phyloP scores from a whole-genome alignment of 495 filamentous ascomycete genomes.

The Hypoxylon fragiforme region DNA sequence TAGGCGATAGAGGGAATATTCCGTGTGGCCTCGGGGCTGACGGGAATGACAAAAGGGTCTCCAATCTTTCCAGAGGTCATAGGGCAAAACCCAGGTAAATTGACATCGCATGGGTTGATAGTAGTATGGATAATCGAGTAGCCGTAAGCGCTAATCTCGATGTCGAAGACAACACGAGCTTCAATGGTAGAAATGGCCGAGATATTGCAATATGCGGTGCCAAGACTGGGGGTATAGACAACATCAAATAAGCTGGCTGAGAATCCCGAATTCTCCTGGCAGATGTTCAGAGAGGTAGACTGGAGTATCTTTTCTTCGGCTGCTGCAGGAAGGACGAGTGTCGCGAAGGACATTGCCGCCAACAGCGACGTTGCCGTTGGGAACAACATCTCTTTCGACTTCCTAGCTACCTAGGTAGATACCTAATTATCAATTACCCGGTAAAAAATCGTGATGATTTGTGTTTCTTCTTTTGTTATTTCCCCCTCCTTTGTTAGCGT shows the following conservation, averaged over 20 bases:
- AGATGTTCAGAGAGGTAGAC: conserved; percentile 76
- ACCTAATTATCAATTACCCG: conserved; percentile 2
- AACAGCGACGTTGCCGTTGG: conserved; percentile 18
- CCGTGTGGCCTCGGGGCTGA: conserved; percentile 58
- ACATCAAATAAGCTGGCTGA: conserved; percentile 83
- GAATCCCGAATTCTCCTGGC: conserved; percentile 78
- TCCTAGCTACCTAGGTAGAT: too few species aligned
- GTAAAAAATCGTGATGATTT: conserved; percentile 2
- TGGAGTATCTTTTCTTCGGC: conserved; percentile 53
- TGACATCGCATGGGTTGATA: conserved; percentile 74
- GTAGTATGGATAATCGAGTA: conserved; percentile 63
- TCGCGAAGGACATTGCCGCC: conserved; percentile 33
- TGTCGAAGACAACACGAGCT: conserved; percentile 80
- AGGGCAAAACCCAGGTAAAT: conserved; percentile 80
- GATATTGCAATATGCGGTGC: conserved; percentile 71
- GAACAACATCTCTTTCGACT: conserved; percentile 22
- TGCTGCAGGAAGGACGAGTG: conserved; percentile 37
- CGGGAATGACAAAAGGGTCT: conserved; percentile 65
- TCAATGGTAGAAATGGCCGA: conserved; percentile 81
- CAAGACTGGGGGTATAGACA: conserved; percentile 73
- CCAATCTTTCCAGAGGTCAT: conserved; percentile 84
- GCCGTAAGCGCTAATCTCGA: conserved; percentile 82
- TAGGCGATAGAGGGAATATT: conserved; percentile 85
- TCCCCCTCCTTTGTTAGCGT: background rate
- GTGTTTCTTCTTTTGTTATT: background rate